Conservation (phyloP, 371 early-diverging fungal genomes). For the Fennellomyces sp. region DNA sequence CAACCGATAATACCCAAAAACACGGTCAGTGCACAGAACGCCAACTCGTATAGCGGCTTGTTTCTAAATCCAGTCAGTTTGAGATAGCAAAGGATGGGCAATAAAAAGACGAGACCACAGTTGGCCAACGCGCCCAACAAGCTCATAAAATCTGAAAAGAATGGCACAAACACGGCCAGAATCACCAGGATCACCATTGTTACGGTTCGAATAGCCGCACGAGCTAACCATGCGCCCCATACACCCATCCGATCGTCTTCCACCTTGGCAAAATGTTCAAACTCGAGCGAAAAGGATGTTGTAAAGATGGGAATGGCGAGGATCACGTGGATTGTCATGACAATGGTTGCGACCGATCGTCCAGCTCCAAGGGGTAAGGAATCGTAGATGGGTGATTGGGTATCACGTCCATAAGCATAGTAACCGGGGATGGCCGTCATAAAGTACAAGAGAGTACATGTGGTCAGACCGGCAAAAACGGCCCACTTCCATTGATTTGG, state of each 20-base stretch:
- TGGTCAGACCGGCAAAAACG: constrained; percentile 66
- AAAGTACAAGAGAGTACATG: constrained; percentile 78
- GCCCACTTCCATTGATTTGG: constrained; percentile 81
- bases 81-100: constrained; percentile 69
- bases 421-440: constrained; percentile 84
- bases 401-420: constrained; percentile 73
- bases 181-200: constrained; percentile 52
- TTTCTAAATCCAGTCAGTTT: constrained; percentile 59
- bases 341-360: constrained; percentile 69
- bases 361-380: constrained; percentile 69
- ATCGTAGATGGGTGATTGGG: constrained; percentile 77
- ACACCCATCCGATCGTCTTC: constrained; percentile 39
- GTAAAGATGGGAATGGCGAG: constrained; percentile 85
- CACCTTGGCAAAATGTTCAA: constrained; percentile 56
- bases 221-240: constrained; percentile 49
- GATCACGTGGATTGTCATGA: constrained; percentile 86
- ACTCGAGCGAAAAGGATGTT: constrained; percentile 80
- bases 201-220: constrained; percentile 51
- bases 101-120: constrained; percentile 70
- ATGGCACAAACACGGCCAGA: constrained; percentile 67
- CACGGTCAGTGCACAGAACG: constrained; percentile 59
- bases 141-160: constrained; percentile 76
- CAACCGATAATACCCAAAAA: constrained; percentile 63
- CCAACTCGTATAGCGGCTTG: constrained; percentile 42
- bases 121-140: constrained; percentile 72